These are phyloP conservation scores for Moesziomyces sp. DNA, from an alignment of 1,284 basidiomycete species.

Conservation along the genomic window DNA sequence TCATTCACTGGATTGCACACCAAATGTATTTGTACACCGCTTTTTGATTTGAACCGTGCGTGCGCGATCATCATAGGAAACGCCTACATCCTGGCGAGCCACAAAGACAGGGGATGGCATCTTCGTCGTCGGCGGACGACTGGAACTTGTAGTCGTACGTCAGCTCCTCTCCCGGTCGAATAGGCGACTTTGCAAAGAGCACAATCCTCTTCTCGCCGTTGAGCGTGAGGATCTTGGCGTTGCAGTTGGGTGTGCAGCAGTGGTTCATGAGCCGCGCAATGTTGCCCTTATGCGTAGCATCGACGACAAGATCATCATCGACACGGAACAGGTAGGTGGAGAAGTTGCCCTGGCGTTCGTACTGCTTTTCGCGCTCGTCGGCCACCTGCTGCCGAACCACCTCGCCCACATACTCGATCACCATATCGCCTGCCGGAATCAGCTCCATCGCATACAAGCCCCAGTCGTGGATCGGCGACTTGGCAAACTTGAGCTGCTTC, in stretches of 20 bases:
- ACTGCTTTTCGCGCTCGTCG: constrained; percentile 94
- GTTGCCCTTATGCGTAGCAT: constrained; percentile 98
- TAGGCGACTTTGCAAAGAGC: constrained; percentile 91
- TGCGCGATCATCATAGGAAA: constrained; percentile 40
- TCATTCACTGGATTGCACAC: background rate
- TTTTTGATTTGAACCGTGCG: background rate
- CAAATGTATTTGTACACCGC: constrained; percentile 17
- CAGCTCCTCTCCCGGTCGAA: constrained; percentile 76
- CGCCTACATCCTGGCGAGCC: constrained; percentile 67
- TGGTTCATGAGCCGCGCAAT: constrained; percentile 76
- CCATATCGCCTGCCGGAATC: constrained; percentile 95
- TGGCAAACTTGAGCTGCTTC: constrained; percentile 95
- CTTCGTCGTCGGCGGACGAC: constrained; percentile 61
- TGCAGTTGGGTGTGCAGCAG: constrained; percentile 96
- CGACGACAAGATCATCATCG: constrained; percentile 75
- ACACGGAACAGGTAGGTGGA: constrained; percentile 68
- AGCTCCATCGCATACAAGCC: constrained; percentile 76
- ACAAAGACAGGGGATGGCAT: constrained; percentile 69
- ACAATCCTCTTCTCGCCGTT: constrained; percentile 99
- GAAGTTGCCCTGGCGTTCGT: constrained; percentile 73
- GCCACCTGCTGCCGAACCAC: constrained; percentile 94
- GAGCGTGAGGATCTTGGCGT: constrained; percentile 97
- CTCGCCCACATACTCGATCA: constrained; percentile 99
- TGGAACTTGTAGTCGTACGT: constrained; percentile 69
- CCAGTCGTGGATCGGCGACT: constrained; percentile 98